Evolutionary conservation across 1,284 basidiomycete species (phyloP), one percentile per base, ranked within the genome.

Genomic region (Leccinum proximum): DNA sequence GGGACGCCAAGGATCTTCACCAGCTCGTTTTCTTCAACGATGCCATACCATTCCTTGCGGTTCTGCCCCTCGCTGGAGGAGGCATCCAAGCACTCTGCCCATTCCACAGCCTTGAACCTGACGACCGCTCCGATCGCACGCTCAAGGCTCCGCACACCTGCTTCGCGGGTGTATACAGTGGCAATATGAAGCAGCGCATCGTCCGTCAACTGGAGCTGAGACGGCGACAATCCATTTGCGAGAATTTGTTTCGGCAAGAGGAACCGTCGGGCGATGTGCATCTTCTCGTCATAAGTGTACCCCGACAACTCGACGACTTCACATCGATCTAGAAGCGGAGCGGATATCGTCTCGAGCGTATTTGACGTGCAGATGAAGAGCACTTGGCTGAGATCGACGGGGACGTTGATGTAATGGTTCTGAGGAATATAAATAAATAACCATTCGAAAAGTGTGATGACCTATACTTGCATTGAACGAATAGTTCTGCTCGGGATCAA

Each of bases 381-480:
- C 7, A 96, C 88, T 69, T 91, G 89, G 57, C 89, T 92, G 50
- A 97, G 82, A 71, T 97, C 93, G 63, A 96, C 86, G 2, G 95
- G 94, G 2, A 96, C 91, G 69, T 95, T 93, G 77, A 94, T 84
- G 70, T 97, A 96, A 76, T 96, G 94, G 74, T 97, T 94, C 87
- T 95, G 59, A 42, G 53, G 3, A 9, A 26, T 7, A 4, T 4
- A 1, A 1, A 58, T 72, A 13, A 75, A 65, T 35, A 16, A 14
- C 18, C 14, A 10, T 33, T 9, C 6, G 14, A 1, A 56, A 1
- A 54, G 22, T 33, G 11, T 13, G 38, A 26, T 10, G 14, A 62
- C 4, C 1, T 59, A 65, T 37, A 80, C 87, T 67, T 72, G 89
- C 85, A 77, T 88, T 88, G 77, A 96, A 96, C 0, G 88, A 84